Evolutionary conservation across 345 rosid genomes (phyloP).

Genomic region (Arabis alpina): DNA sequence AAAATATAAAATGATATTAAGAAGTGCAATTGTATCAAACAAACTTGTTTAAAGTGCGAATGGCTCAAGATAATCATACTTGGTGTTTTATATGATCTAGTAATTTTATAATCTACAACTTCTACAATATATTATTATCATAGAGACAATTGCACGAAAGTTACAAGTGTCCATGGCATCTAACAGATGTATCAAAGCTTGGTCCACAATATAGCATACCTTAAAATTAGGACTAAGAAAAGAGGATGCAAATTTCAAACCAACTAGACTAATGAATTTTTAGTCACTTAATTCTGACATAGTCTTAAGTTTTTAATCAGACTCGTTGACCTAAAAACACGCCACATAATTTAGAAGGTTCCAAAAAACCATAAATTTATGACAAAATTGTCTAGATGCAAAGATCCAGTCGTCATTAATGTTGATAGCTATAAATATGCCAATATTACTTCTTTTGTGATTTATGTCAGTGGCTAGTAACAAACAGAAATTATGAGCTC

Average conservation of each 20-base stretch:
- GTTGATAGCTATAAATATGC: too few species aligned
- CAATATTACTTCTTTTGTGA: too few species aligned
- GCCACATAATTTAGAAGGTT: too few species aligned
- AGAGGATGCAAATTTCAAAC: slow-evolving; percentile 14
- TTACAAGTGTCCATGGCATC: not conserved
- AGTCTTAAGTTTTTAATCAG: too few species aligned
- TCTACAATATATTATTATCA: not conserved
- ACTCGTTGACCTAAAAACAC: too few species aligned
- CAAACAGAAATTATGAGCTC: too few species aligned
- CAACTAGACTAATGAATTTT: not conserved
- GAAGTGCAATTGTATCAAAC: not conserved
- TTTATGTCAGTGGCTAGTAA: too few species aligned
- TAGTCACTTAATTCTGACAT: not conserved
- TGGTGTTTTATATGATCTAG: not conserved
- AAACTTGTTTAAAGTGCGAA: slow-evolving; percentile 14
- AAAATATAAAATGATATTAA: not conserved
- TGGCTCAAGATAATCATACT: slow-evolving; percentile 23
- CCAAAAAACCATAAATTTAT: too few species aligned
- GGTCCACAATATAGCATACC: not conserved
- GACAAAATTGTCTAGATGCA: too few species aligned
- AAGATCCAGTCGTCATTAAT: too few species aligned
- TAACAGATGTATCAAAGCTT: not conserved
- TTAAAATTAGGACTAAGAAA: not conserved
- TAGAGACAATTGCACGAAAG: slow-evolving; percentile 1
- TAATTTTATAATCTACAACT: not conserved